Evolutionary conservation across 306 rosid genomes (phyloP).

Genomic region (Quercus agrifolia): DNA sequence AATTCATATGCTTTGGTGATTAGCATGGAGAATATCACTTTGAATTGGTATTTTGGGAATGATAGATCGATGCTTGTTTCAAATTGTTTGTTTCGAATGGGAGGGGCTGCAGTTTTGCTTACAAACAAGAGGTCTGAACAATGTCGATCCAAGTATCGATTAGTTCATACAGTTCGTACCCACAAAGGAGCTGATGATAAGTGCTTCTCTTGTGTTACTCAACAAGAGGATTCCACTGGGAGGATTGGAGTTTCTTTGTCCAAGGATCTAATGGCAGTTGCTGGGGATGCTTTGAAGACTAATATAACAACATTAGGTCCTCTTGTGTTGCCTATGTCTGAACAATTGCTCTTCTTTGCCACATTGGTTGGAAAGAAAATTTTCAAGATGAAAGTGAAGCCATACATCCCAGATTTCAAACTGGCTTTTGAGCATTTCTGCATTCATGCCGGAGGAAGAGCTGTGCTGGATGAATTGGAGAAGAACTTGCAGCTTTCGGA

Average conservation of each 20-base stretch:
- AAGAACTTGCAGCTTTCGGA: constrained; percentile 54
- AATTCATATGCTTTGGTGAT: constrained; percentile 56
- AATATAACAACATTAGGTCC: constrained; percentile 67
- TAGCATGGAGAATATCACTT: constrained; percentile 65
- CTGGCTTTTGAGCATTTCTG: constrained; percentile 66
- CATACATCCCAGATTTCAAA: constrained; percentile 63
- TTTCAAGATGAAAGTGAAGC: constrained; percentile 51
- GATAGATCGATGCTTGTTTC: constrained; percentile 63
- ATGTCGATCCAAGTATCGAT: constrained; percentile 42
- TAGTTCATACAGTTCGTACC: constrained; percentile 53
- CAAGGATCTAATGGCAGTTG: constrained; percentile 61
- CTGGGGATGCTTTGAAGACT: constrained; percentile 64
- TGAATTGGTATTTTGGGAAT: constrained; percentile 69
- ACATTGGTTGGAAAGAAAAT: constrained; percentile 44
- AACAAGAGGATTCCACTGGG: constrained; percentile 44
- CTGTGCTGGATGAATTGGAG: constrained; percentile 62
- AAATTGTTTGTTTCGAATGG: constrained; percentile 66
- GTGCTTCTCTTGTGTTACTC: constrained; percentile 55
- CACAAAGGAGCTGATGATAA: constrained; percentile 62
- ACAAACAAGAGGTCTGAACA: constrained; percentile 38
- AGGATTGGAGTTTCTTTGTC: constrained; percentile 57
- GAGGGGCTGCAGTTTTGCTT: constrained; percentile 63
- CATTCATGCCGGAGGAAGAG: constrained; percentile 71
- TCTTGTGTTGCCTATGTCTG: constrained; percentile 59
- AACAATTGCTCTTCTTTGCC: constrained; percentile 54